Base-by-base conservation (phyloP, 2,329 filamentous ascomycete genomes). In the Colletotrichum nymphaeae region DNA sequence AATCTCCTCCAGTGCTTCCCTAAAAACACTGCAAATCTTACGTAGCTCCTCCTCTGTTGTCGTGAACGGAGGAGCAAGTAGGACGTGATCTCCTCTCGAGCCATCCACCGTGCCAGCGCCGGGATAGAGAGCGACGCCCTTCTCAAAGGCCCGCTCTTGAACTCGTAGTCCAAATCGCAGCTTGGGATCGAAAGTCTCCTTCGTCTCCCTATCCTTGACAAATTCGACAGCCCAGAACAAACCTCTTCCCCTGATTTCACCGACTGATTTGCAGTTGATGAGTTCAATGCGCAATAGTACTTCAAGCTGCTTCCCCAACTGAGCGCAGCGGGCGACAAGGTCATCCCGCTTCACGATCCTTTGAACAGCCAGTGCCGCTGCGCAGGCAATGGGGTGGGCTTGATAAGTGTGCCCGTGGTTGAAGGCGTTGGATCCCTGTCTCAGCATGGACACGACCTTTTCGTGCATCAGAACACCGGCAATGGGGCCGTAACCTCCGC, bases 11-110 rank as follows among this genome's bases (percentile, higher is more conserved):
- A 73, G 46, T 2, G 72, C 56, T 12, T 67, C 56, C 28, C 63
- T 53, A 8, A 74, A 75, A 22, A 74, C 69, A 16, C 35, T 64
- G 11, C 58, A 65, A 26, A 73, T 62, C 26, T 37, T 8, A 7
- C 8, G 12, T 22, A 74, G 7, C 42, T 73, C 30, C 22, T 69
- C 66, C 6, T 75, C 69, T 1, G 87, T 90, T 26, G 92, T 85
- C 57, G 89, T 94, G 81, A 91, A 94, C 1, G 93, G 87, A 5
- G 93, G 93, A 1, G 92, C 89, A 12, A 95, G 77, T 30, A 95
- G 85, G 46, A 94, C 84, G 79, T 94, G 92, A 77, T 95, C 93
- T 11, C 93, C 93, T 1, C 79, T 79, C 1, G 88, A 85, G 57
- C 93, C 86, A 76, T 87, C 91, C 0, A 85, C 88, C 0, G 90